These are phyloP conservation scores for Stropharia rugosoannulata DNA, from an alignment of 768 basidiomycete species.

Conservation along the genomic window DNA sequence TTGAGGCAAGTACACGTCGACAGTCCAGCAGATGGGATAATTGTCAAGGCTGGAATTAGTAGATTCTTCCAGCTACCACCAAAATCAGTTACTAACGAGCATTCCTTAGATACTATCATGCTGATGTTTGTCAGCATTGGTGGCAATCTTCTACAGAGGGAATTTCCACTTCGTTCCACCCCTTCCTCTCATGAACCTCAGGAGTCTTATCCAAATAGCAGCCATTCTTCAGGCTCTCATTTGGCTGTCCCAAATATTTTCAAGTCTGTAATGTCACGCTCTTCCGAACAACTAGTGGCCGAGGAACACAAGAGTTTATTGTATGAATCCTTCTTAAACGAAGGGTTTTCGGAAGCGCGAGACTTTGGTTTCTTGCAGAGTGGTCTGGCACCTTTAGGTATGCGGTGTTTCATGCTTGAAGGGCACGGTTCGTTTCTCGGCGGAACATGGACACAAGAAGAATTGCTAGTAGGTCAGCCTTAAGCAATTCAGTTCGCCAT, in stretches of 20 bases:
- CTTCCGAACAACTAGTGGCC: slow-evolving; percentile 41
- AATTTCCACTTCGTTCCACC: slow-evolving; percentile 31
- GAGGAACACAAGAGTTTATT: slow-evolving; percentile 8
- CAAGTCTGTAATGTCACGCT: slow-evolving; percentile 50
- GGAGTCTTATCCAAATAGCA: slow-evolving; percentile 23
- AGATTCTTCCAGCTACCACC: slow-evolving; percentile 15
- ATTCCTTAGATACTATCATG: slow-evolving; percentile 23
- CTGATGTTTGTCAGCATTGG: slow-evolving; percentile 42
- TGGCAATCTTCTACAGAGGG: slow-evolving; percentile 44
- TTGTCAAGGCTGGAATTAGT: slow-evolving; percentile 49
- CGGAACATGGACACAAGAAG: slow-evolving; percentile 46
- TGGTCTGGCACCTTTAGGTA: slow-evolving; percentile 17
- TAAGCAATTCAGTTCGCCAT: not conserved
- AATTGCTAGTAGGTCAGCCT: slow-evolving; percentile 35
- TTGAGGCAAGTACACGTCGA: slow-evolving; percentile 57
- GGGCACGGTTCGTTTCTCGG: slow-evolving; percentile 32
- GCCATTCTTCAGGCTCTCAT: slow-evolving; percentile 20
- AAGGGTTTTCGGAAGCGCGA: slow-evolving; percentile 18
- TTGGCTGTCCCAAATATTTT: slow-evolving; percentile 60
- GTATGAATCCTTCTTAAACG: slow-evolving; percentile 8
- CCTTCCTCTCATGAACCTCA: slow-evolving; percentile 9
- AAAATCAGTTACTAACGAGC: not conserved
- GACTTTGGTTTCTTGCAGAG: slow-evolving; percentile 21
- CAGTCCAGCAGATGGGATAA: slow-evolving; percentile 43
- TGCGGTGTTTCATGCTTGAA: slow-evolving; percentile 19